Evolutionary conservation across 192 early-diverging fungal genomes (phyloP).

Genomic region (Martensiomyces pterosporus): DNA sequence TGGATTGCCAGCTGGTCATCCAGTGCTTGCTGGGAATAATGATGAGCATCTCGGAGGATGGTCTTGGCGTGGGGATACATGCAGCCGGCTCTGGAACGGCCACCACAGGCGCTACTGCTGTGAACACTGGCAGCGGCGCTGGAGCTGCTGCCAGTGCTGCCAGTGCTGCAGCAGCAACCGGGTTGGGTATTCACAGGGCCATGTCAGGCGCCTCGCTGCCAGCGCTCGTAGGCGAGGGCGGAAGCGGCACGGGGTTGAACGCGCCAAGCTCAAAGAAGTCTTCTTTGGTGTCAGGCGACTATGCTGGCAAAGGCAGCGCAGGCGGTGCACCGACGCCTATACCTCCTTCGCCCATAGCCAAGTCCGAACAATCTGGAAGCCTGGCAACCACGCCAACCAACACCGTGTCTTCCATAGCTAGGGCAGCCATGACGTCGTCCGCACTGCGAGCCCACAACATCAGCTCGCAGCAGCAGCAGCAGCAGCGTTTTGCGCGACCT

Average conservation of each 20-base stretch:
- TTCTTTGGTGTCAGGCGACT: no score
- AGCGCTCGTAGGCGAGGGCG: conserved; percentile 4
- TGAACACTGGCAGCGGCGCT: neutral
- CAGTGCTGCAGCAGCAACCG: conserved; percentile 1
- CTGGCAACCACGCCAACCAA: conserved; percentile 21
- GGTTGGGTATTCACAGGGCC: conserved; percentile 13
- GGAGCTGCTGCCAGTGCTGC: no score
- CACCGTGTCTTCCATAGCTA: conserved; percentile 13
- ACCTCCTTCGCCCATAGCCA: no score
- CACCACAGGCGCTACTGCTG: neutral
- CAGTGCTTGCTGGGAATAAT: conserved; percentile 26
- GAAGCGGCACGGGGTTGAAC: conserved; percentile 4
- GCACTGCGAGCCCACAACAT: conserved; percentile 13
- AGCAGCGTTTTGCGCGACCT: neutral
- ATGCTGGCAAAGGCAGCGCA: no score
- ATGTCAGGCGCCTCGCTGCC: conserved; percentile 24
- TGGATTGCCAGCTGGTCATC: conserved; percentile 40
- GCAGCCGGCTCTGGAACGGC: no score
- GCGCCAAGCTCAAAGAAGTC: no score
- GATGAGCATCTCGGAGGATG: conserved; percentile 23
- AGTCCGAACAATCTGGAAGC: no score
- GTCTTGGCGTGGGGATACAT: conserved; percentile 4
- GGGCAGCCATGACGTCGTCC: conserved; percentile 18
- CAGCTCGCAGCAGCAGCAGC: no score
- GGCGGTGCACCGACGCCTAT: no score